Evolutionary conservation across 1,139 yeast species (phyloP).

Genomic region (Taphrina wiesneri): DNA sequence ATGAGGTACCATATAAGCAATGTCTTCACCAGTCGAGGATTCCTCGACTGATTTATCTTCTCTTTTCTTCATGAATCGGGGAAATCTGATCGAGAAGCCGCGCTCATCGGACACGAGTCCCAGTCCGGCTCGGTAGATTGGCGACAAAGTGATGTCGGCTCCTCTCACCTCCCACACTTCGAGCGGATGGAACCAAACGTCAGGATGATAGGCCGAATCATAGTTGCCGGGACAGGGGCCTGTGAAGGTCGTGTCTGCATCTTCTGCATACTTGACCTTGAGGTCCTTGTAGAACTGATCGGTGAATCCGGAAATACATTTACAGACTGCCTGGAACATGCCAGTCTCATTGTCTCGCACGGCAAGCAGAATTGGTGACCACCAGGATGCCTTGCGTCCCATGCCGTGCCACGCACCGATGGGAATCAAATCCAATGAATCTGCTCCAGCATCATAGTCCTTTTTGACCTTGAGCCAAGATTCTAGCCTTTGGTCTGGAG

Average conservation of each 20-base stretch:
- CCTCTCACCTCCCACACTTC: conserved; percentile 85
- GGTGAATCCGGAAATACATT: conserved; percentile 42
- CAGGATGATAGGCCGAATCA: conserved; percentile 43
- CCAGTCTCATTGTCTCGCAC: conserved; percentile 41
- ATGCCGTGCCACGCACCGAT: conserved; percentile 42
- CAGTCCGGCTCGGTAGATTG: conserved; percentile 78
- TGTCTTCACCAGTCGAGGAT: conserved; percentile 84
- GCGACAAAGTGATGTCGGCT: conserved; percentile 91
- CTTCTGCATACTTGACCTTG: conserved; percentile 38
- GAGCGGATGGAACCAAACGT: conserved; percentile 87
- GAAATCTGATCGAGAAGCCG: conserved; percentile 89
- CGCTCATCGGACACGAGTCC: conserved; percentile 52
- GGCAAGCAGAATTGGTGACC: conserved; percentile 42
- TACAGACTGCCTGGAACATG: conserved; percentile 40
- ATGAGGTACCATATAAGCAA: conserved; percentile 70
- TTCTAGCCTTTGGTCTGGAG: conserved; percentile 41
- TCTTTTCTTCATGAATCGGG: conserved; percentile 79
- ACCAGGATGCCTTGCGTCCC: conserved; percentile 41
- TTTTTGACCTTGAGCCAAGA: conserved; percentile 43
- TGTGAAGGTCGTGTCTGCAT: conserved; percentile 22
- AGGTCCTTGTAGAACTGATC: conserved; percentile 40
- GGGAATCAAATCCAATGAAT: conserved; percentile 41
- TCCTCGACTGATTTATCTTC: conserved; percentile 88
- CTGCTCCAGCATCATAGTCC: conserved; percentile 41
- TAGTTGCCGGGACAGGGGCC: conserved; percentile 17